These are phyloP conservation scores for Cystobasidium slooffiae DNA, from an alignment of 1,284 basidiomycete genomes.

Conservation along the genomic window DNA sequence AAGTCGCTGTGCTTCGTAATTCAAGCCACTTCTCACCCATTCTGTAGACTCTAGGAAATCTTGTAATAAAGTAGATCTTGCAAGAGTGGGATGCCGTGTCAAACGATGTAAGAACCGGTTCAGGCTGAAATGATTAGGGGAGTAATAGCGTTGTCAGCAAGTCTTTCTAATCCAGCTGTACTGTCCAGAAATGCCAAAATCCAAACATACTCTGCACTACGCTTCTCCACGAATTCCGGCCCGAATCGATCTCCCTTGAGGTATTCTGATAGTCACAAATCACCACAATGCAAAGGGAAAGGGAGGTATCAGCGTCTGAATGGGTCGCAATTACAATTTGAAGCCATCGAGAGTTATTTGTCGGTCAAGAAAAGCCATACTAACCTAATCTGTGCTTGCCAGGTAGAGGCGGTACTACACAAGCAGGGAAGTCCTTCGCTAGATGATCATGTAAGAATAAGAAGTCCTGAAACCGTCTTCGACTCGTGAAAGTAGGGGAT, in stretches of 20 bases:
- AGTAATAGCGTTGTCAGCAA: neutral
- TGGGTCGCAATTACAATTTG: neutral
- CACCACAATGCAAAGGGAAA: neutral
- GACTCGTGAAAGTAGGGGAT: conserved; percentile 69
- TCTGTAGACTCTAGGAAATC: conserved; percentile 95
- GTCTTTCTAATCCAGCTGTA: too few relatives aligned
- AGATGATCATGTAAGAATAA: conserved; percentile 89
- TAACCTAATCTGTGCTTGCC: conserved; percentile 93
- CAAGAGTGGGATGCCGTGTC: conserved; percentile 90
- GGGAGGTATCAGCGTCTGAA: neutral
- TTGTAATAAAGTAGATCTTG: conserved; percentile 82
- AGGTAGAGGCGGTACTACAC: conserved; percentile 91
- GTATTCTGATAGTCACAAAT: conserved; percentile 71
- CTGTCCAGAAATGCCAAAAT: neutral
- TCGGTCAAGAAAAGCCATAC: conserved; percentile 53
- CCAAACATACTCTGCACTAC: conserved; percentile 77
- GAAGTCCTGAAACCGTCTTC: conserved; percentile 95
- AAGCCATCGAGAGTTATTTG: neutral
- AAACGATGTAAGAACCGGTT: conserved; percentile 91
- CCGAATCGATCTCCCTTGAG: conserved; percentile 97
- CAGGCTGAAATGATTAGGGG: conserved; percentile 63
- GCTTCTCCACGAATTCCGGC: conserved; percentile 91
- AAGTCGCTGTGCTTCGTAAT: too few relatives aligned
- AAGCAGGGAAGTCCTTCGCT: conserved; percentile 89
- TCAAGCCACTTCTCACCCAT: too few relatives aligned